Conservation (phyloP, 768 basidiomycete genomes). For the Chalciporus chontae region DNA sequence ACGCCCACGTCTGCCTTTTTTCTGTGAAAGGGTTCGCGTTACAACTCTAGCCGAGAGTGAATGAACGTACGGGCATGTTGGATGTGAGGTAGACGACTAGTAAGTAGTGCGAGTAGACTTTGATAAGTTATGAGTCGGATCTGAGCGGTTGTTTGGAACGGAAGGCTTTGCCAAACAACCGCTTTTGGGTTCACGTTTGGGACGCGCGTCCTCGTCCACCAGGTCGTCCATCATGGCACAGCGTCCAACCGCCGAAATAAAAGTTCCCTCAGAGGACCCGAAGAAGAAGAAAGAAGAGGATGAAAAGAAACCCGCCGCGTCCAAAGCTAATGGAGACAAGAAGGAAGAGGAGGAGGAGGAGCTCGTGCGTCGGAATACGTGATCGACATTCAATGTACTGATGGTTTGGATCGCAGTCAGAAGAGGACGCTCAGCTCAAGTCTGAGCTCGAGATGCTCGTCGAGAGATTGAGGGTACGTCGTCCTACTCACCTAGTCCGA, state of each 20-base stretch:
- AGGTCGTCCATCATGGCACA: conserved; percentile 48
- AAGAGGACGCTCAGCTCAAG: conserved; percentile 92
- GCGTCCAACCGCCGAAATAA: conserved; percentile 53
- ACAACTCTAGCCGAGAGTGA: background rate
- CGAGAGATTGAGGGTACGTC: conserved; percentile 80
- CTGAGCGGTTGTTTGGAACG: conserved; percentile 29
- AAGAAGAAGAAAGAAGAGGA: conserved; percentile 59
- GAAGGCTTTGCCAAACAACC: conserved; percentile 32
- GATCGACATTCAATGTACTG: conserved; percentile 9
- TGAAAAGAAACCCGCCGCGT: conserved; percentile 44
- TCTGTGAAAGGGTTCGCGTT: background rate
- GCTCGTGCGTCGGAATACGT: conserved; percentile 53
- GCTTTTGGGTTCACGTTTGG: conserved; percentile 18
- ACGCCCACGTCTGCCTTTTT: conserved; percentile 14
- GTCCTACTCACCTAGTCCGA: background rate
- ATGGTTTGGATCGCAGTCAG: conserved; percentile 53
- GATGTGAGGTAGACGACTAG: background rate
- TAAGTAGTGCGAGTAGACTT: too few species aligned
- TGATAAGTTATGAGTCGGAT: background rate
- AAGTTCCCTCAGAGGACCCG: conserved; percentile 71
- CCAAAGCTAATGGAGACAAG: conserved; percentile 52
- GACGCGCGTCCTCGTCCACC: conserved; percentile 30
- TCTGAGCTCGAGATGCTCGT: conserved; percentile 96
- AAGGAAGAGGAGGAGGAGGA: conserved; percentile 63
- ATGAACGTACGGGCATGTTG: conserved; percentile 18